Base-by-base conservation (phyloP, 139 green algal genomes). In the Chlamydomonas incerta region DNA sequence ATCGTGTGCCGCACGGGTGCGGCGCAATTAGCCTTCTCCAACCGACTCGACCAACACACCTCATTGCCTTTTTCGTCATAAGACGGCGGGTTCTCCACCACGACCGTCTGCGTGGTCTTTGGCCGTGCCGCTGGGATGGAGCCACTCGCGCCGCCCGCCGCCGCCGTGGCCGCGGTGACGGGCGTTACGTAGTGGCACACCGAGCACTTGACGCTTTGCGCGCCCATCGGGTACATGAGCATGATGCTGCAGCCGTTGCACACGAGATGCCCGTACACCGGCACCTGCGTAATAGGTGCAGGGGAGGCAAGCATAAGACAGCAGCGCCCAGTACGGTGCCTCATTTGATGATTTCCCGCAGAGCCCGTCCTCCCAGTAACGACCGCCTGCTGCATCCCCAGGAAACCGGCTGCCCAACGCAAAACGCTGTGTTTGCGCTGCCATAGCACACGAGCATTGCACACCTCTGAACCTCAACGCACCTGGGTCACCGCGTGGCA, bases 171-270 rank as follows among this genome's bases (percentile, higher is more conserved):
- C 1, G 67, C 47, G 37, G 85, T 75, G 52, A 86, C 69, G 90
- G 91, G 34, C 86, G 97, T 99, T 0, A 99, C 95, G 33, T 81
- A 83, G 71, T 98, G 95, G 90, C 97, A 99, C 10, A 99, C 91
- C 10, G 94, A 93, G 85, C 97, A 99, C 87, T 99, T 98, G 34
- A 99, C 97, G 6, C 93, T 96, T 46, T 96, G 92, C 3, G 97
- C 97, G 4, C 96, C 97, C 23, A 93, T 88, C 0, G 96, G 94
- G 74, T 98, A 99, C 87, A 97, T 96, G 23, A 99, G 93, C 84
- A 92, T 98, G 63, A 98, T 94, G 37, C 90, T 91, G 87, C 97
- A 99, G 21, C 93, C 93, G 66, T 91, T 90, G 86, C 97, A 99
- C 50, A 98, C 92, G 0, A 99, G 74, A 85, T 99, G 96, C 0